Base-by-base conservation (phyloP, 1,139 yeast species). In the Citeromyces siamensis region DNA sequence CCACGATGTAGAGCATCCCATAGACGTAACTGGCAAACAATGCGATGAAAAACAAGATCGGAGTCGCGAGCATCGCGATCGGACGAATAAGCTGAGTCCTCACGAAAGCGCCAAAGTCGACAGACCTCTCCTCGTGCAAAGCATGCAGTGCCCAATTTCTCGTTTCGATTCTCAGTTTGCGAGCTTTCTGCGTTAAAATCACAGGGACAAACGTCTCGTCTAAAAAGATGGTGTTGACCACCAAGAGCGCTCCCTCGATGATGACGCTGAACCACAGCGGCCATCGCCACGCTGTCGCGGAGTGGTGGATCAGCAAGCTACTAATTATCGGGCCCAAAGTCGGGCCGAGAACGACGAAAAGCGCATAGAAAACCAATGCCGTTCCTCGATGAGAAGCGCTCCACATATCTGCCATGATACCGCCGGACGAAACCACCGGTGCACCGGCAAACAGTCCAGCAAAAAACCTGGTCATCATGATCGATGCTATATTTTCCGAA, bases 51-150 rank as follows among this genome's bases (percentile, higher is more conserved):
- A 61, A 51, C 18, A 66, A 62, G 36, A 65, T 62, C 1, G 74
- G 73, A 0, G 69, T 64, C 4, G 51, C 46, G 23, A 67, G 47
- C 70, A 68, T 62, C 16, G 50, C 51, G 41, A 68, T 54, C 3
- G 73, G 72, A 33, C 72, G 55, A 14, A 56, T 39, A 13, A 66
- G 46, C 41, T 68, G 69, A 2, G 54, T 45, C 12, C 49, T 41
- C 8, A 63, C 43, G 78, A 79, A 33, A 79, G 67, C 49, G 78
- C 77, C 0, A 86, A 79, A 42, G 75, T 70, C 53, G 79, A 79
- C 35, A 76, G 53, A 16, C 83, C 72, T 53, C 78, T 70, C 21
- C 75, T 68, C 38, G 72, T 58, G 32, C 79, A 85, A 47, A 79
- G 21, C 71, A 46, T 41, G 79, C 62, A 82, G 80, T 76, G 49